phyloP scores from a whole-genome alignment of 345 rosid genomes.

The Anastatica hierochuntica region DNA sequence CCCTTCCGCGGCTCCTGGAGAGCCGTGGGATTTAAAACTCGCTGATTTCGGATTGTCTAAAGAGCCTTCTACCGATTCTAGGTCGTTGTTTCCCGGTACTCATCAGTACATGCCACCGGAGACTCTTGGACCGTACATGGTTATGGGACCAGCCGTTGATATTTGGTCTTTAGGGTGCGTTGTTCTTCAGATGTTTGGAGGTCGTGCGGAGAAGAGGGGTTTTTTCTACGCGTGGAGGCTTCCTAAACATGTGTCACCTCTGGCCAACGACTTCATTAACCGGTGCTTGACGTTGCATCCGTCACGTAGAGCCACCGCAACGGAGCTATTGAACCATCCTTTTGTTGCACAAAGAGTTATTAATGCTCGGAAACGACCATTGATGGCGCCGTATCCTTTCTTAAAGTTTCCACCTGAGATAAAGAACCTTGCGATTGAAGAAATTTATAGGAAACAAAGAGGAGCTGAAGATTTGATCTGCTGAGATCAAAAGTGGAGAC shows the following conservation, averaged over 20 bases:
- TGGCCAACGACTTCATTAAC: conserved; percentile 3
- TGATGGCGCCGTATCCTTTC: background rate
- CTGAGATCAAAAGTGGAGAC: background rate
- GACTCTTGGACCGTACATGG: background rate
- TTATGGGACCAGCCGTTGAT: background rate
- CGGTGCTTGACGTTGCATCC: background rate
- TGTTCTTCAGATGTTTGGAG: conserved; percentile 13
- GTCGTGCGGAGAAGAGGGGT: background rate
- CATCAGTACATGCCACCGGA: conserved; percentile 2
- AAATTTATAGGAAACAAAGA: background rate
- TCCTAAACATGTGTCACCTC: background rate
- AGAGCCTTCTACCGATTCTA: background rate
- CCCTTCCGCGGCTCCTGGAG: background rate
- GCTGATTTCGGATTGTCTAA: background rate
- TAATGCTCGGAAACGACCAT: background rate
- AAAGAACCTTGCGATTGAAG: background rate
- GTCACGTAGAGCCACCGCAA: background rate
- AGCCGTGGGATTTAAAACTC: background rate
- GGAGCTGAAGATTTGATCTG: background rate
- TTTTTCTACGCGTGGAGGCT: background rate
- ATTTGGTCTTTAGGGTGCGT: conserved; percentile 16
- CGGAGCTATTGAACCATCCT: background rate
- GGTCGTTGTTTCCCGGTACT: background rate
- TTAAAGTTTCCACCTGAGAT: background rate
- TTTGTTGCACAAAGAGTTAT: background rate